These are phyloP conservation scores for Globisporangium paroecandrum DNA, from an alignment of 352 stramenopile species.

Conservation along the genomic window DNA sequence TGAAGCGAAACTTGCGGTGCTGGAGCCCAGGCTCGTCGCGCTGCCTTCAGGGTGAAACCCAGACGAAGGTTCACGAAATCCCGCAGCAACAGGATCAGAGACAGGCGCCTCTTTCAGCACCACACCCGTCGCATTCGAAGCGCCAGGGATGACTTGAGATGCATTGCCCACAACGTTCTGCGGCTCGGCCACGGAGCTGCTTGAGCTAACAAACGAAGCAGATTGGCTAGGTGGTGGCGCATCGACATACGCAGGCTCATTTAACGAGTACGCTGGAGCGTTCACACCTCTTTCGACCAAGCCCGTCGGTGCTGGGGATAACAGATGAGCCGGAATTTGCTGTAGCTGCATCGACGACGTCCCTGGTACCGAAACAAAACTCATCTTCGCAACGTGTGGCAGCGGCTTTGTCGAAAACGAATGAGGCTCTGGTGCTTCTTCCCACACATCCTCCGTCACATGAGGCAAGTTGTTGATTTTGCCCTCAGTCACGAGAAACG, in stretches of 20 bases:
- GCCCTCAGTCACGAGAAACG: conserved; percentile 79
- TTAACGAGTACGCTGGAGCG: conserved; percentile 13
- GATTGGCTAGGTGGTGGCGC: conserved; percentile 8
- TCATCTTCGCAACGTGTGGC: conserved; percentile 81
- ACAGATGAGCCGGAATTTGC: conserved; percentile 16
- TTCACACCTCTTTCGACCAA: conserved; percentile 4
- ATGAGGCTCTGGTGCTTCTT: conserved; percentile 82
- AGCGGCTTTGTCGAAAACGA: conserved; percentile 77
- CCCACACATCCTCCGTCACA: conserved; percentile 78
- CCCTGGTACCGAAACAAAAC: conserved; percentile 36
- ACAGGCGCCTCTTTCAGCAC: background rate
- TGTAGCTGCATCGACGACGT: conserved; percentile 13
- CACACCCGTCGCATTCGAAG: conserved; percentile 7
- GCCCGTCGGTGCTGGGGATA: conserved; percentile 11
- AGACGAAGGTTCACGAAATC: conserved; percentile 2
- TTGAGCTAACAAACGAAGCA: background rate
- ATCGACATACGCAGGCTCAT: conserved; percentile 16
- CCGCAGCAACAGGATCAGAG: background rate
- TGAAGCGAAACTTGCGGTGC: conserved; percentile 20
- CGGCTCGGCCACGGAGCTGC: background rate
- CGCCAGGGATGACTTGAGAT: background rate
- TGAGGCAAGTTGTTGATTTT: conserved; percentile 84
- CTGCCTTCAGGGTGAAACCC: conserved; percentile 9
- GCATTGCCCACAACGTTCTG: background rate
- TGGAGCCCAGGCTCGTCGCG: conserved; percentile 21